A percentile compares a stretch with the other conserved stretches of the same genome.
Conservation (phyloP, 2,329 filamentous ascomycete species). For the Cercospora beticola region DNA sequence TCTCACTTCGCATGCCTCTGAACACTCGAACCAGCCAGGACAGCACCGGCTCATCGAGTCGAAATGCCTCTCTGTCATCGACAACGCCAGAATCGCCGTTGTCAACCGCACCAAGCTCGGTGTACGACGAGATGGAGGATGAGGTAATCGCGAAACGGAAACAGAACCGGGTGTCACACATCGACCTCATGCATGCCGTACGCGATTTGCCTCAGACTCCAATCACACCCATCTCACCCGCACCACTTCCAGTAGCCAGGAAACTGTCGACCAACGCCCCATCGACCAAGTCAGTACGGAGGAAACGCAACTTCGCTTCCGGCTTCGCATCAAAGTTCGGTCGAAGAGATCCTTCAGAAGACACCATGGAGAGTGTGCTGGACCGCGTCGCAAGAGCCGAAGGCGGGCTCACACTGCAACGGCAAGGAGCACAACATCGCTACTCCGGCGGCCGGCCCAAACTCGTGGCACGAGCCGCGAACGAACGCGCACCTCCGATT, state of each 20-base stretch:
- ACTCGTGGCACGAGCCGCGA: constrained; percentile 36
- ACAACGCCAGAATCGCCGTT: constrained; percentile 21
- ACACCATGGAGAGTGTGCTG: constrained; percentile 16
- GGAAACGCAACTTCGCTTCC: constrained; percentile 29
- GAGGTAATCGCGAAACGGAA: neutral
- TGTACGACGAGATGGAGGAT: constrained; percentile 20
- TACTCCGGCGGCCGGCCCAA: constrained; percentile 26
- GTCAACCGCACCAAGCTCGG: constrained; percentile 29
- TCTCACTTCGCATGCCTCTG: constrained; percentile 5
- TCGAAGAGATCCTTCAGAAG: constrained; percentile 7
- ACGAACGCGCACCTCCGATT: constrained; percentile 36
- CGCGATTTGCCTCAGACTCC: constrained; percentile 5
- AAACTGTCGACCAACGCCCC: neutral
- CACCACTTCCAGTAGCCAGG: neutral
- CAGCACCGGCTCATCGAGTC: constrained; percentile 14
- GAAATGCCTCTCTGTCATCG: constrained; percentile 17
- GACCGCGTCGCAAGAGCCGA: constrained; percentile 11
- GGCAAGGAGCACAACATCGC: constrained; percentile 17
- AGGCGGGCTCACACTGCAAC: constrained; percentile 6
- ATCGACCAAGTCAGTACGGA: constrained; percentile 10
- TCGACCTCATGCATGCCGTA: constrained; percentile 26
- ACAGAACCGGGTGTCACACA: constrained; percentile 15
- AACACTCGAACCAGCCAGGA: constrained; percentile 26
- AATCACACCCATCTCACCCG: neutral
- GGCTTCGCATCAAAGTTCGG: constrained; percentile 25